Conservation (phyloP, 345 rosid species). For the Melaleuca quinquenervia region DNA sequence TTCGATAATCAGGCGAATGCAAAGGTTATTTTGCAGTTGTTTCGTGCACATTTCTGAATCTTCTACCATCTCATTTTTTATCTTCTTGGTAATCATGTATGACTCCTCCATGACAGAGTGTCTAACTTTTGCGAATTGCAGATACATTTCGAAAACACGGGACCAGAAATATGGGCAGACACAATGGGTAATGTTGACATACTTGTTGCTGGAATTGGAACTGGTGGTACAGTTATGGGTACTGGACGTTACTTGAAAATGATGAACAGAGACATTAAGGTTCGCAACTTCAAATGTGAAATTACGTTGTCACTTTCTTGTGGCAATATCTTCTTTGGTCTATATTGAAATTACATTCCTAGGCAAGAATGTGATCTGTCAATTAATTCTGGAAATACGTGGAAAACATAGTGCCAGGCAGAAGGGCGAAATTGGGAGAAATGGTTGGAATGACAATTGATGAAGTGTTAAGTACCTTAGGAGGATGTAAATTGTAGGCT, state of each 20-base stretch:
- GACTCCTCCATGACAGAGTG: neutral
- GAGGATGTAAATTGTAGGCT: neutral
- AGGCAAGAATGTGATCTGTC: neutral
- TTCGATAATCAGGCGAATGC: slow-evolving; percentile 67
- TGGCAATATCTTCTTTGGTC: neutral
- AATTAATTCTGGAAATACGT: neutral
- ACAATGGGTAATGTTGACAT: slow-evolving; percentile 65
- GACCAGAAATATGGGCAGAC: slow-evolving; percentile 96
- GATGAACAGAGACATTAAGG: slow-evolving; percentile 69
- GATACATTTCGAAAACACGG: slow-evolving; percentile 88
- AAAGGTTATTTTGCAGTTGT: slow-evolving; percentile 28
- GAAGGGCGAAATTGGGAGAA: neutral
- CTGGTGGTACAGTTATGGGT: slow-evolving; percentile 89
- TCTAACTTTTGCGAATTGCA: slow-evolving; percentile 15
- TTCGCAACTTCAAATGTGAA: slow-evolving; percentile 1
- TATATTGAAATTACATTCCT: neutral
- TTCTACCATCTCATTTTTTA: neutral
- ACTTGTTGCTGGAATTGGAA: slow-evolving; percentile 82
- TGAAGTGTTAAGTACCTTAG: neutral
- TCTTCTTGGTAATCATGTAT: neutral
- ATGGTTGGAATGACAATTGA: neutral
- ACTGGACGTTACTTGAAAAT: slow-evolving; percentile 74
- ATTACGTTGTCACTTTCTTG: neutral
- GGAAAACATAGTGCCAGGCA: neutral
- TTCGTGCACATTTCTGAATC: neutral